phyloP scores from a whole-genome alignment of 805 yeast species.

The Kodamaea fukazawae region DNA sequence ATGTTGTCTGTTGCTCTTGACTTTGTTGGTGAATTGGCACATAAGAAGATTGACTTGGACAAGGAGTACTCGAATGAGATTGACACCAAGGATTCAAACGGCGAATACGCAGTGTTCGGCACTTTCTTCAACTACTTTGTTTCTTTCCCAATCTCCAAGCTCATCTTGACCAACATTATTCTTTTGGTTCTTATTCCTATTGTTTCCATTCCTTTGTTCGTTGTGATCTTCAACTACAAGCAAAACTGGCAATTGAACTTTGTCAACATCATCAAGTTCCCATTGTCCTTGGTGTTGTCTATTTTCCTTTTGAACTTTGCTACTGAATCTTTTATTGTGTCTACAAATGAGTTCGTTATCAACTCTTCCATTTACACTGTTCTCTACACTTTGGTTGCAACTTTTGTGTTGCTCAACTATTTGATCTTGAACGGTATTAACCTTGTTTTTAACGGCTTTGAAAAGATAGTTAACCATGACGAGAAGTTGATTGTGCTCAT shows the following conservation, averaged over 20 bases:
- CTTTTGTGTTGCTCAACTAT: conserved; percentile 55
- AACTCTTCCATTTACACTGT: conserved; percentile 42
- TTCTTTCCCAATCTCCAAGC: conserved; percentile 48
- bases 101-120: conserved; percentile 54
- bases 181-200: conserved; percentile 57
- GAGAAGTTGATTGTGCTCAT: conserved; percentile 57
- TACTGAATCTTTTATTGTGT: conserved; percentile 18
- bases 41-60: conserved; percentile 34
- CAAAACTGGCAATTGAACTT: conserved; percentile 43
- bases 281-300: conserved; percentile 53
- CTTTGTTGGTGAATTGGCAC: conserved; percentile 43
- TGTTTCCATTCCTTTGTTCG: conserved; percentile 43
- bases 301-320: conserved; percentile 25
- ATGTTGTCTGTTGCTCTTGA: conserved; percentile 76
- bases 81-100: conserved; percentile 3
- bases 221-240: conserved; percentile 46
- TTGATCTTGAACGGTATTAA: conserved; percentile 48
- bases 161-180: conserved; percentile 52
- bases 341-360: conserved; percentile 32
- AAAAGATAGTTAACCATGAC: conserved; percentile 40
- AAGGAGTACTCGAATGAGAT: conserved; percentile 23
- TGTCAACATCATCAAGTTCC: conserved; percentile 51
- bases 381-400: conserved; percentile 38
- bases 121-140: conserved; percentile 62
- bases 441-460: conserved; percentile 26